Percentiles rank a stretch among this genome's conserved stretches.
Evolutionary conservation across 2,329 filamentous ascomycete genomes (phyloP).

Genomic region (Teratosphaeria destructans): DNA sequence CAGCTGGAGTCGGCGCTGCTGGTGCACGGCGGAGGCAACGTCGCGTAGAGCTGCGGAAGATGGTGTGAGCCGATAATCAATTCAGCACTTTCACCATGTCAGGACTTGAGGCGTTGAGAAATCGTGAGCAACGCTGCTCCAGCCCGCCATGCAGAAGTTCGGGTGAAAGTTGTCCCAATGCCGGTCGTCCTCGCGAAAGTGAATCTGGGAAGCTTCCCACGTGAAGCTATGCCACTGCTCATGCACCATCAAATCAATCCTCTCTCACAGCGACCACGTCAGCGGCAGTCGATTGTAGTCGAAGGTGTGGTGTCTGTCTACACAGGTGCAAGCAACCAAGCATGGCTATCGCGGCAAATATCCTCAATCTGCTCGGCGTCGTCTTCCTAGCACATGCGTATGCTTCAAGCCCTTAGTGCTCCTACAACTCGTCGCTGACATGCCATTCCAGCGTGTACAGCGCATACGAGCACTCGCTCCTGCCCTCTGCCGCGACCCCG

Average conservation of each 20-base stretch:
- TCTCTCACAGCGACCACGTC: background rate
- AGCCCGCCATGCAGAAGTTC: background rate
- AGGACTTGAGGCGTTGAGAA: background rate
- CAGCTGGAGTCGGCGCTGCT: too few species aligned
- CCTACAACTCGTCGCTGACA: conserved; percentile 13
- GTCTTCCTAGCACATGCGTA: conserved; percentile 81
- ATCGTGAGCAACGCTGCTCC: background rate
- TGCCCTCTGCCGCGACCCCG: conserved; percentile 41
- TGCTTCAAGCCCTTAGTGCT: conserved; percentile 25
- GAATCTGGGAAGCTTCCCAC: background rate
- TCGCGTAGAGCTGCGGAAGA: background rate
- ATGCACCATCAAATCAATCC: background rate
- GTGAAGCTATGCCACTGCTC: background rate
- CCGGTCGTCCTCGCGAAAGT: background rate
- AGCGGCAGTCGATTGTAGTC: background rate
- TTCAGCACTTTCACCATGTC: background rate
- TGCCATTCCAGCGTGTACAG: conserved; percentile 69
- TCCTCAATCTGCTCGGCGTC: conserved; percentile 63
- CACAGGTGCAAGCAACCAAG: background rate
- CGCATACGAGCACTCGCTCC: conserved; percentile 77
- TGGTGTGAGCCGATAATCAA: too few species aligned
- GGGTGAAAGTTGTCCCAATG: background rate
- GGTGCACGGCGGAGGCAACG: too few species aligned
- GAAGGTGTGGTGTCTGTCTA: background rate
- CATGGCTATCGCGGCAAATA: conserved; percentile 35